Percentiles rank a stretch among this genome's conserved stretches.
These are phyloP conservation scores for Olyra latifolia DNA, from an alignment of 176 grass and related monocot species.

Conservation along the genomic window DNA sequence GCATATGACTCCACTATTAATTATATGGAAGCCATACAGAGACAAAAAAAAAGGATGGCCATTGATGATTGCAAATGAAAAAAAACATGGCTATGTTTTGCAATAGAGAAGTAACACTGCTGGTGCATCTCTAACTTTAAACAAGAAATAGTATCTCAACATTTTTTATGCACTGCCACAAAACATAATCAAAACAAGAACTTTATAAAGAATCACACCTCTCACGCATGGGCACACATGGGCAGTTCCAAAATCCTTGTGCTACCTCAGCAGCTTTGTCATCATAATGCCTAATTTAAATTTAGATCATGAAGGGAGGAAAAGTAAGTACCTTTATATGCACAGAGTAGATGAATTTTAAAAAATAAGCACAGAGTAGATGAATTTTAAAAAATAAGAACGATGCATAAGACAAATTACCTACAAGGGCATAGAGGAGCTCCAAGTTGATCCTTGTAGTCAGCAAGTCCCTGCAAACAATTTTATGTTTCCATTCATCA, in stretches of 20 bases:
- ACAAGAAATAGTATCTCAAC: background rate
- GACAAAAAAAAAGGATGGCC: background rate
- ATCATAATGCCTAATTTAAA: conserved; percentile 81
- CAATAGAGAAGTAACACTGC: background rate
- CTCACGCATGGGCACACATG: conserved; percentile 95
- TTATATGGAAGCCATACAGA: background rate
- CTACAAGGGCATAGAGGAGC: conserved; percentile 97
- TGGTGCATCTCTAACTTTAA: background rate
- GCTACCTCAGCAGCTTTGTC: conserved; percentile 91
- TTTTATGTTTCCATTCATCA: background rate
- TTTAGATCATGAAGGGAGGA: background rate
- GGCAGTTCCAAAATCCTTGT: conserved; percentile 99
- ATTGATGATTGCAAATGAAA: background rate
- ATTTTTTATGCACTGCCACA: background rate
- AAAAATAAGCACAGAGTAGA: too few species aligned
- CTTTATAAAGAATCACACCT: conserved; percentile 40
- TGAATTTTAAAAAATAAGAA: too few species aligned
- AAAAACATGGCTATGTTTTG: background rate
- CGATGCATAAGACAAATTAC: conserved; percentile 42
- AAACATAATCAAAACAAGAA: background rate
- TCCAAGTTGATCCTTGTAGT: conserved; percentile 82
- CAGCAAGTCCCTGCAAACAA: conserved; percentile 74
- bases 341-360: background rate
- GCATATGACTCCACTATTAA: conserved; percentile 9
- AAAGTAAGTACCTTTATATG: too few species aligned